Evolutionary conservation across 192 early-diverging fungal species (phyloP), one percentile per base, ranked within the genome.

Genomic region (Entomortierella parvispora): DNA sequence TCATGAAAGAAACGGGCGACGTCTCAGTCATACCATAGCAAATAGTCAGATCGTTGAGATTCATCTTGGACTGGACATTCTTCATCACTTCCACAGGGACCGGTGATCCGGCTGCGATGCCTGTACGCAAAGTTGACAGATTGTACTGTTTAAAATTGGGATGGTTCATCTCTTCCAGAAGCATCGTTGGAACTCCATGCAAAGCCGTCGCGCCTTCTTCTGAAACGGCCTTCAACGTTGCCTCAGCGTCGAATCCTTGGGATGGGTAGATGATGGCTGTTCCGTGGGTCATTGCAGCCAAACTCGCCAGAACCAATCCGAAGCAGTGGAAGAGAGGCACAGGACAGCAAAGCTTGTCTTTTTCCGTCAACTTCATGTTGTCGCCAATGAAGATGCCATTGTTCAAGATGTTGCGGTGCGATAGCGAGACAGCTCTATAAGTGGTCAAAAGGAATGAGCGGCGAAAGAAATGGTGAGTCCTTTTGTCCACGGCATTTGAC

Each of bases 251-350:
- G 54, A 84, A 86, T 15, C 49, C 60, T 32, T 83, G 59, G 9
- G 69, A 70, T 11, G 84, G 84, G 42, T 78, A 80, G 2, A 86
- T 62, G 33, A 84, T 57, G 2, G 80, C 59, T 0, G 80, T 34
- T 0, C 84, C 84, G 51, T 86, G 79, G 8, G 80, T 76, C 61
- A 83, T 69, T 29, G 77, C 71, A 11, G 84, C 84, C 32, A 86
- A 51, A 40, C 77, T 82, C 12, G 69, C 58, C 23, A 86, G 62
- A 32, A 86, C 84, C 58, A 86, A 58, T 28, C 84, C 84, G 59
- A 86, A 86, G 68, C 84, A 86, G 54, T 86, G 84, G 57, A 81
- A 86, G 52, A 86, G 71, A n/a, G 84, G 84, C 14, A 83, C 76
- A 11, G 84, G 84, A 34, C 67, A 74, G 62, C 80, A 82, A 25